Evolutionary conservation across 1,139 yeast species (phyloP).

Genomic region (Hyphopichia buzzinii): DNA sequence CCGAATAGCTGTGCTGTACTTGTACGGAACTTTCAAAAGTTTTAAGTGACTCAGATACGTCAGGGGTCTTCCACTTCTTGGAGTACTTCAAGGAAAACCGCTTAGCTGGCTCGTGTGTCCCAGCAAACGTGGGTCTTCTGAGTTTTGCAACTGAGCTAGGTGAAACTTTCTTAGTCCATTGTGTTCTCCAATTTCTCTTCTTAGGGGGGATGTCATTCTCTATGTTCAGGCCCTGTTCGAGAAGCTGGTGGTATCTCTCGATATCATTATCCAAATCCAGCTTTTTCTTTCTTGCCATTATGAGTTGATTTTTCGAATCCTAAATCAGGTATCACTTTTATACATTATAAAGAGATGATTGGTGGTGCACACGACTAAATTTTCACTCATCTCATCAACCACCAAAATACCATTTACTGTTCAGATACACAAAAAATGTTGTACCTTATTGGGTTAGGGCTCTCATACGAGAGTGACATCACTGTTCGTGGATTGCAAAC

Average conservation of each 20-base stretch:
- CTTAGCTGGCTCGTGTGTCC: slow-evolving; percentile 1
- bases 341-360: no score
- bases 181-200: slow-evolving; percentile 6
- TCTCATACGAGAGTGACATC: slow-evolving; percentile 85
- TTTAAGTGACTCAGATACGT: background rate
- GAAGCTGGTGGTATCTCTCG: slow-evolving; percentile 17
- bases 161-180: slow-evolving; percentile 1
- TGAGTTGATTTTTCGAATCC: no score
- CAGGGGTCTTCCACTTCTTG: background rate
- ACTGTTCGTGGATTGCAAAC: slow-evolving; percentile 92
- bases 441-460: slow-evolving; percentile 87
- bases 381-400: background rate
- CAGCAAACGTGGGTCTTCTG: slow-evolving; percentile 6
- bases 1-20: slow-evolving; percentile 16
- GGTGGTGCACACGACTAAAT: background rate
- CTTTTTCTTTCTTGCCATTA: slow-evolving; percentile 10
- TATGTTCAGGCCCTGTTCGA: slow-evolving; percentile 14
- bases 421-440: slow-evolving; percentile 50
- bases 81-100: slow-evolving; percentile 6
- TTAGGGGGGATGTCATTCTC: slow-evolving; percentile 30
- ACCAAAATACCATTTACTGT: no score
- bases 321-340: no score
- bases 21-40: slow-evolving; percentile 17
- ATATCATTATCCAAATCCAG: slow-evolving; percentile 19
- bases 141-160: background rate